These are phyloP conservation scores for Trichoderma koningii DNA, from an alignment of 2,329 filamentous ascomycete species.

Conservation along the genomic window DNA sequence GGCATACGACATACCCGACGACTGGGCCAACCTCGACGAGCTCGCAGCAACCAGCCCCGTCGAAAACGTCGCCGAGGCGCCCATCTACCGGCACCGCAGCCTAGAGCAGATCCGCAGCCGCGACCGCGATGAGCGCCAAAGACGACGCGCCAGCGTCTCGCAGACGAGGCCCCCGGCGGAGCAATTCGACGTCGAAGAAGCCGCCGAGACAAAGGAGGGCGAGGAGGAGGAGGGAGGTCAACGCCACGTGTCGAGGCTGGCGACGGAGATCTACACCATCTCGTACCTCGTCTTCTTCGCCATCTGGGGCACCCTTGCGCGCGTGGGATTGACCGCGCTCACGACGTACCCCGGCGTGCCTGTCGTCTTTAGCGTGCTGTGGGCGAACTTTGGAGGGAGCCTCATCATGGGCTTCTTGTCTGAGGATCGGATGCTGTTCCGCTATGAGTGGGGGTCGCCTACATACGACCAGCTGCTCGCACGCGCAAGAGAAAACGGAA, in stretches of 20 bases:
- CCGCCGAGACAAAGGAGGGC: neutral
- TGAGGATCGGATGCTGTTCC: slow-evolving; percentile 77
- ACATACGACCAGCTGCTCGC: slow-evolving; percentile 44
- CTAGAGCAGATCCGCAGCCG: slow-evolving; percentile 28
- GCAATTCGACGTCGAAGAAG: neutral
- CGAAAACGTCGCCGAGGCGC: slow-evolving; percentile 27
- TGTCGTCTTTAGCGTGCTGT: slow-evolving; percentile 72
- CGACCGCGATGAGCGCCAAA: slow-evolving; percentile 24
- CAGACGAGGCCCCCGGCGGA: slow-evolving; percentile 27
- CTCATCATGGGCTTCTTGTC: slow-evolving; percentile 82
- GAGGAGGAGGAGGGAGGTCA: slow-evolving; percentile 7
- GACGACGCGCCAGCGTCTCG: slow-evolving; percentile 25
- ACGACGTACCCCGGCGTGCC: slow-evolving; percentile 79
- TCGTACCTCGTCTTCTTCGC: slow-evolving; percentile 86
- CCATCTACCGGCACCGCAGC: slow-evolving; percentile 28
- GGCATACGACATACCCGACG: slow-evolving; percentile 33
- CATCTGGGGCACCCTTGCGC: slow-evolving; percentile 78
- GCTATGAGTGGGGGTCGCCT: slow-evolving; percentile 61
- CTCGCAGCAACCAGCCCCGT: slow-evolving; percentile 39
- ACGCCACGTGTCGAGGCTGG: slow-evolving; percentile 48
- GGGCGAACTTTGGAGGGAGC: slow-evolving; percentile 85
- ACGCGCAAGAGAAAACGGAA: slow-evolving; percentile 35
- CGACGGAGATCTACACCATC: slow-evolving; percentile 67
- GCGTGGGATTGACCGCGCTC: slow-evolving; percentile 76
- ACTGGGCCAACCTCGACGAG: slow-evolving; percentile 50